These are phyloP conservation scores for Amaranthus palmeri DNA, from an alignment of 148 eudicot species.

Conservation along the genomic window DNA sequence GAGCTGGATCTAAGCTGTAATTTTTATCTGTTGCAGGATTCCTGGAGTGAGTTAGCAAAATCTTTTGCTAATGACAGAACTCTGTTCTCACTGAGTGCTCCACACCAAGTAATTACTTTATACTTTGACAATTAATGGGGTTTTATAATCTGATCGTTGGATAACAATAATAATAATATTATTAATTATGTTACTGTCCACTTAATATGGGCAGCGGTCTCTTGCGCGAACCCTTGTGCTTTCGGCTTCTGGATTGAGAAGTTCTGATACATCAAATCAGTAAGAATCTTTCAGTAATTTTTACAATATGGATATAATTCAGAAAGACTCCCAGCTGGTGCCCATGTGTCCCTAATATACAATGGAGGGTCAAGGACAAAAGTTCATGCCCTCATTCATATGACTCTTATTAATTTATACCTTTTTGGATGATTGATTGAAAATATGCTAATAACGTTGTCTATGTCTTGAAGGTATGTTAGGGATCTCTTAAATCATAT, in stretches of 20 bases:
- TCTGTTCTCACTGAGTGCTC: constrained; percentile 58
- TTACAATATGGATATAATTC: not conserved
- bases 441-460: constrained; percentile 16
- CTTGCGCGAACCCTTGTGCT: constrained; percentile 78
- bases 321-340: not conserved
- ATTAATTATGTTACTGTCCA: not conserved
- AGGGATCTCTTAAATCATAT: constrained; percentile 62
- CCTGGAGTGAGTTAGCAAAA: constrained; percentile 78
- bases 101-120: constrained; percentile 60
- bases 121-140: constrained; percentile 8
- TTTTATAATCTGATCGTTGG: not conserved
- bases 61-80: constrained; percentile 59
- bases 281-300: constrained; percentile 28
- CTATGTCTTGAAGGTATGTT: constrained; percentile 49
- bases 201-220: constrained; percentile 55
- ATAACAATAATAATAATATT: not conserved
- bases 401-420: not conserved
- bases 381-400: not conserved
- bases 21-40: constrained; percentile 53
- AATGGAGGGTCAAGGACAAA: not conserved
- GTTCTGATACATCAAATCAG: constrained; percentile 61
- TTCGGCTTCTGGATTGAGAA: constrained; percentile 72
- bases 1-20: constrained; percentile 8
- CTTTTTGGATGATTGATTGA: constrained; percentile 12
- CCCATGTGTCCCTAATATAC: not conserved